Percentiles rank a stretch among this genome's conserved stretches.
These are phyloP conservation scores for Dioscorea alata DNA, from an alignment of 106 monocot genomes.

Conservation along the genomic window DNA sequence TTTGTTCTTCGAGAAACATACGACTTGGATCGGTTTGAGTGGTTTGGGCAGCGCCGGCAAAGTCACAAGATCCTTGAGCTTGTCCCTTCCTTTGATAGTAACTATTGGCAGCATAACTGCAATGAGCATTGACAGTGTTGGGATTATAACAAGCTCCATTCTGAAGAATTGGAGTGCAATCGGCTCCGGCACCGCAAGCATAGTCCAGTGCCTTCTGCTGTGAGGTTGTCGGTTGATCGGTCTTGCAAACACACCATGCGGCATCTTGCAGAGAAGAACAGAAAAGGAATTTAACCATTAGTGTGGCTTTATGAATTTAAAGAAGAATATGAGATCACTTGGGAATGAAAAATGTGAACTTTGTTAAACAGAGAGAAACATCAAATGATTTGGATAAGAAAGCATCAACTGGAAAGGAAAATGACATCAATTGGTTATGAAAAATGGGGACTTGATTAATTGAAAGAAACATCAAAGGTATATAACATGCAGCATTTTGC, in stretches of 20 bases:
- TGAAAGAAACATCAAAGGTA: no score
- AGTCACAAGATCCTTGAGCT: constrained; percentile 37
- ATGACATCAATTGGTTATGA: no score
- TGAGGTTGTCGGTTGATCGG: constrained; percentile 13
- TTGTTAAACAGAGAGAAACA: no score
- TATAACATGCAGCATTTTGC: background rate
- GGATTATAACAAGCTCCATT: constrained; percentile 56
- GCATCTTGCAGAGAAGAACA: constrained; percentile 25
- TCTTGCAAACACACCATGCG: constrained; percentile 56
- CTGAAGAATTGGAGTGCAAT: constrained; percentile 40
- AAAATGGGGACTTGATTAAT: no score
- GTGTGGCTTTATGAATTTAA: background rate
- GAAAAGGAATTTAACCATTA: background rate
- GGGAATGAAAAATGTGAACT: no score
- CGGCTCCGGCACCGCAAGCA: constrained; percentile 67
- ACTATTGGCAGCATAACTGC: constrained; percentile 78
- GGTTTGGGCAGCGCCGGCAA: constrained; percentile 35
- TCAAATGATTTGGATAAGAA: no score
- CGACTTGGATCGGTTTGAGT: background rate
- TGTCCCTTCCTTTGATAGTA: constrained; percentile 57
- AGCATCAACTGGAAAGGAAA: no score
- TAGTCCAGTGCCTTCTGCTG: constrained; percentile 65
- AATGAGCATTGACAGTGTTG: constrained; percentile 51
- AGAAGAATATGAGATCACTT: no score
- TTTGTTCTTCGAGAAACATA: background rate